A percentile compares a stretch with the other conserved stretches of the same genome.
Conservation (phyloP, 495 filamentous ascomycete species). For the Aspergillus homomorphus region DNA sequence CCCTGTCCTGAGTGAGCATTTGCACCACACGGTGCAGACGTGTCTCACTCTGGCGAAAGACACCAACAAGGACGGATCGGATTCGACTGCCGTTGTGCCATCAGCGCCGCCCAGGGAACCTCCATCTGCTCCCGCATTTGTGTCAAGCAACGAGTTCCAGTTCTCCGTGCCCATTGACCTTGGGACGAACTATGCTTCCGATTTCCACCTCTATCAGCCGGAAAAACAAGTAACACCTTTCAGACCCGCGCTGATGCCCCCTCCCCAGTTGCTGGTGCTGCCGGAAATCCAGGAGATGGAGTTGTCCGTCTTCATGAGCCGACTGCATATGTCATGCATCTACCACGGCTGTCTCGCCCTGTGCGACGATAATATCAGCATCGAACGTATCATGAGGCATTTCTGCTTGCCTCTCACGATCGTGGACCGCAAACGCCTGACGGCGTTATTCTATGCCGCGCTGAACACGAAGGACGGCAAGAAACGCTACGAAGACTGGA, state of each 20-base stretch:
- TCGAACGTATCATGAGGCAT: slow-evolving; percentile 49
- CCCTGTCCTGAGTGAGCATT: slow-evolving; percentile 32
- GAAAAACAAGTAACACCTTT: not conserved
- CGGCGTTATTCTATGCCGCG: slow-evolving; percentile 39
- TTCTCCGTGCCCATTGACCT: not conserved
- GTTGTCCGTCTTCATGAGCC: slow-evolving; percentile 54
- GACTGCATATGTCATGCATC: slow-evolving; percentile 59
- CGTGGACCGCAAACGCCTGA: slow-evolving; percentile 48
- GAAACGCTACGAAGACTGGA: slow-evolving; percentile 50
- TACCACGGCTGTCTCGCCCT: slow-evolving; percentile 60
- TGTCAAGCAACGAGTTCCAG: not conserved
- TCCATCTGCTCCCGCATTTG: not conserved
- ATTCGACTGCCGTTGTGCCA: slow-evolving; percentile 2
- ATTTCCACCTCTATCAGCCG: not conserved
- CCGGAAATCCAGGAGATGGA: slow-evolving; percentile 49
- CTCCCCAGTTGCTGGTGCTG: not conserved
- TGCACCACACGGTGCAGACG: slow-evolving; percentile 35
- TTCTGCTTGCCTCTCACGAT: slow-evolving; percentile 66
- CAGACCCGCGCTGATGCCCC: slow-evolving; percentile 1
- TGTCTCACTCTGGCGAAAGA: slow-evolving; percentile 27
- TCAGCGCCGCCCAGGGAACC: not conserved
- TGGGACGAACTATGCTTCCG: not conserved
- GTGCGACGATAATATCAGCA: slow-evolving; percentile 46
- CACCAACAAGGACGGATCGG: slow-evolving; percentile 9
- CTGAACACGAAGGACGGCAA: slow-evolving; percentile 20